A percentile compares a stretch with the other conserved stretches of the same genome.
Evolutionary conservation across 2,329 filamentous ascomycete species (phyloP).

Genomic region (Xylariaceae sp.): DNA sequence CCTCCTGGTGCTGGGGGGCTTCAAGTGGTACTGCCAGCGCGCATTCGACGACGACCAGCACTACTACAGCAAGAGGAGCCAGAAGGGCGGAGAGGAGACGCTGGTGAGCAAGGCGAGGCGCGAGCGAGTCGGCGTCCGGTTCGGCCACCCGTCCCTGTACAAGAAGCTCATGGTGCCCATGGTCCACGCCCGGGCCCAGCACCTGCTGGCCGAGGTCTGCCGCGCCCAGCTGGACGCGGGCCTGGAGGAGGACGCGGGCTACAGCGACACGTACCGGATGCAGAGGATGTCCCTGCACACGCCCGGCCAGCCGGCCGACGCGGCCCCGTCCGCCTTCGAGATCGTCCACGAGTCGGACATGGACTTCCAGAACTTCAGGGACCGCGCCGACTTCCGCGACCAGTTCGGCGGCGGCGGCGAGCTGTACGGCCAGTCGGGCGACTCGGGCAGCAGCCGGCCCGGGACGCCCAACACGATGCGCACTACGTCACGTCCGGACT

Average conservation of each 20-base stretch:
- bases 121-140: constrained; percentile 66
- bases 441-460: constrained; percentile 48
- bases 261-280: constrained; percentile 72
- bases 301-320: constrained; percentile 32
- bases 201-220: constrained; percentile 76
- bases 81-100: constrained; percentile 35
- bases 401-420: constrained; percentile 65
- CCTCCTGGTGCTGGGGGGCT: constrained; percentile 64
- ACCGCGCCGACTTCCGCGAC: constrained; percentile 76
- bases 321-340: constrained; percentile 60
- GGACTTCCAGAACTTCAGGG: constrained; percentile 83
- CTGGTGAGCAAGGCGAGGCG: constrained; percentile 42
- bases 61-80: constrained; percentile 50
- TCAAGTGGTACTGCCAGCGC: constrained; percentile 74
- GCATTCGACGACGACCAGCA: constrained; percentile 66
- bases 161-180: constrained; percentile 88
- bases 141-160: constrained; percentile 85
- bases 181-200: constrained; percentile 83
- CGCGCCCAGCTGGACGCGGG: constrained; percentile 66
- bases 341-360: constrained; percentile 76
- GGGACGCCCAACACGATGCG: constrained; percentile 46
- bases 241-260: constrained; percentile 54
- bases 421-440: constrained; percentile 43
- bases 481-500: constrained; percentile 6
- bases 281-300: constrained; percentile 58